Base-by-base conservation (phyloP, 2,329 filamentous ascomycete species). In the Colletotrichum sojae region DNA sequence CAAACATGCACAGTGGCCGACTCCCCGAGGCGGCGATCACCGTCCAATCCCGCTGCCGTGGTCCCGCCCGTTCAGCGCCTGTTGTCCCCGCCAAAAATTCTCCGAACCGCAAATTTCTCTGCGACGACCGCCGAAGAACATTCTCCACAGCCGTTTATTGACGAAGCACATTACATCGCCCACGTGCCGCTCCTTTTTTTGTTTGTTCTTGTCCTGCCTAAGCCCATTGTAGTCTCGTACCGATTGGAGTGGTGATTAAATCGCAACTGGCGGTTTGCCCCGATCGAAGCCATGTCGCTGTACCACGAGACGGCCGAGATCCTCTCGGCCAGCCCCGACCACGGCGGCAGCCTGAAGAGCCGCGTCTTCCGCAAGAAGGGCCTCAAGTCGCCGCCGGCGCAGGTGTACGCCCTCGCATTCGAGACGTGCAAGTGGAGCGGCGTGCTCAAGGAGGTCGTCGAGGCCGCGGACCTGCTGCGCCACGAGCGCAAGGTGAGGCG, bases 371-470 rank as follows among this genome's bases (percentile, higher is more conserved):
- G 86, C 67, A 91, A 90, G 70, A 92, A 92, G 74, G 84, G 86
- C 8, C 82, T 94, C 73, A 97, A 95, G 76, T 94, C 92, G 16
- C 88, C 91, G 3, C 91, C 92, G 0, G 91, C 91, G 12, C 93
- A 97, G 77, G 85, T 98, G 8, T 98, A 96, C 78, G 96, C 96
- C 9, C 84, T 99, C 43, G 92, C 94, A 22, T 88, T 92, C 22
- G 95, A 98, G 80, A 90, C 93, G 1, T 91, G 92, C 73, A 98
- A 97, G 89, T 98, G 95, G 94, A 96, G 95, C 74, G 79, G 85
- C 4, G 86, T 98, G 3, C 82, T 99, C 55, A 94, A 94, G 75
- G 94, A 97, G 76, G 91, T 98, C n/a, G 89, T 99, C 76, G 94
- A 98, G 74, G 89, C 87, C 72, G 88, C 94, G 1, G 91, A 90